These are phyloP conservation scores for Eimeria tenella DNA, from an alignment of 169 alveolate species.

Conservation along the genomic window DNA sequence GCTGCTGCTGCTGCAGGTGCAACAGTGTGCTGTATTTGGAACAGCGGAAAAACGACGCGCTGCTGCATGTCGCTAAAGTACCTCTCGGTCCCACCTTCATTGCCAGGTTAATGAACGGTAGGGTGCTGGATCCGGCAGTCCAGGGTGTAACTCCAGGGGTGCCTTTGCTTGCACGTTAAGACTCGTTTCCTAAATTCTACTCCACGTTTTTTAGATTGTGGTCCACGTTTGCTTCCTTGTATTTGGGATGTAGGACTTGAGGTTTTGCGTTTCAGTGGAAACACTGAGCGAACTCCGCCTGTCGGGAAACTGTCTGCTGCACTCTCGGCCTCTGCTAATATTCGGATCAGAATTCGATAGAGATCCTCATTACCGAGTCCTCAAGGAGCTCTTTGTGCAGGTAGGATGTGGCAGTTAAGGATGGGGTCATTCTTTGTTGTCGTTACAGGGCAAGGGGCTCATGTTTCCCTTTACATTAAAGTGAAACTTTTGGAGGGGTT, in stretches of 20 bases:
- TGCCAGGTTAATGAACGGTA: conserved; percentile 91
- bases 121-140: background rate
- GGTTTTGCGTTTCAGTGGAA: conserved; percentile 84
- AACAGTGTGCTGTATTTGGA: conserved; percentile 81
- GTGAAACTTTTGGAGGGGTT: too few species aligned
- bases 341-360: conserved; percentile 76
- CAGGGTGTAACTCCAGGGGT: too few species aligned
- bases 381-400: conserved; percentile 85
- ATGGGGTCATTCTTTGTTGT: too few species aligned
- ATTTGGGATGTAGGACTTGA: background rate
- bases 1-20: conserved; percentile 71
- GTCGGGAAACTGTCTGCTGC: conserved; percentile 95
- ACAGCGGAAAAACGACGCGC: conserved; percentile 88
- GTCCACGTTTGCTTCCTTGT: background rate
- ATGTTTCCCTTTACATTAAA: too few species aligned
- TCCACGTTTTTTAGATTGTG: background rate
- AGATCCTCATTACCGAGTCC: conserved; percentile 78
- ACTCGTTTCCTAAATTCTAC: background rate
- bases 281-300: conserved; percentile 95
- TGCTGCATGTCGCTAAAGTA: conserved; percentile 94
- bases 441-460: too few species aligned
- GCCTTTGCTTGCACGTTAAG: background rate
- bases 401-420: background rate
- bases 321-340: conserved; percentile 93
- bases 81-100: conserved; percentile 97